phyloP scores from a whole-genome alignment of 495 filamentous ascomycete genomes.

The Astrocystis sublimbata region DNA sequence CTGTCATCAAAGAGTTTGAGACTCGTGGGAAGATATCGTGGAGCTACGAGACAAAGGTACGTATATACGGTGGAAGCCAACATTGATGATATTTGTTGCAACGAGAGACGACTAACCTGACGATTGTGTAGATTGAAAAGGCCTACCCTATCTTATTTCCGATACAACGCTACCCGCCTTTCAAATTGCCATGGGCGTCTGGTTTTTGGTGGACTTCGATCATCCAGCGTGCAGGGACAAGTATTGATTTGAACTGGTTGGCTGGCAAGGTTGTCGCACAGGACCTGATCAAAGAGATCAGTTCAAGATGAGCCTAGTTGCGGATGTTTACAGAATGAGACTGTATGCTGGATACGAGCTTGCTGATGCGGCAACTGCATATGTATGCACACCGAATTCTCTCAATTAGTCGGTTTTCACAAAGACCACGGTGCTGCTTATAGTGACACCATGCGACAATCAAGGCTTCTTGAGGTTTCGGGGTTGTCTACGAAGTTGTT shows the following conservation, averaged over 20 bases:
- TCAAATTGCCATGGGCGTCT: constrained; percentile 22
- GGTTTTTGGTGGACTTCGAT: constrained; percentile 34
- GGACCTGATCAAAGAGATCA: constrained; percentile 21
- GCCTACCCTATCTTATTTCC: constrained; percentile 24
- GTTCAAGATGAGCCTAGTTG: not conserved
- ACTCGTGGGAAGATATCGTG: constrained; percentile 22
- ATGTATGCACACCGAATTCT: not conserved
- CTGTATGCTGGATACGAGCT: too few relatives aligned
- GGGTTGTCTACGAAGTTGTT: not conserved
- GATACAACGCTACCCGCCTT: constrained; percentile 19
- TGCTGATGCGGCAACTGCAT: not conserved
- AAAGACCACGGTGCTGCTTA: not conserved
- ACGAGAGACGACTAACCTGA: not conserved
- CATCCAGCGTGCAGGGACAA: constrained; percentile 23
- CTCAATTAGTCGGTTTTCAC: not conserved
- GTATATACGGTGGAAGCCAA: not conserved
- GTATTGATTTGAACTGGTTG: constrained; percentile 30
- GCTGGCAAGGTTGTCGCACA: constrained; percentile 30
- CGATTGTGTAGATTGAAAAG: constrained; percentile 23
- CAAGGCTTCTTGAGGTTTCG: not conserved
- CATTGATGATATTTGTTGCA: too few relatives aligned
- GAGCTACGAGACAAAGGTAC: constrained; percentile 24
- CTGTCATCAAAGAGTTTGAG: constrained; percentile 12
- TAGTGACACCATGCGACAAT: not conserved
- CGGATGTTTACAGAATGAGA: too few relatives aligned